phyloP scores from a whole-genome alignment of 176 grass and related monocot species.

The Lolium rigidum region DNA sequence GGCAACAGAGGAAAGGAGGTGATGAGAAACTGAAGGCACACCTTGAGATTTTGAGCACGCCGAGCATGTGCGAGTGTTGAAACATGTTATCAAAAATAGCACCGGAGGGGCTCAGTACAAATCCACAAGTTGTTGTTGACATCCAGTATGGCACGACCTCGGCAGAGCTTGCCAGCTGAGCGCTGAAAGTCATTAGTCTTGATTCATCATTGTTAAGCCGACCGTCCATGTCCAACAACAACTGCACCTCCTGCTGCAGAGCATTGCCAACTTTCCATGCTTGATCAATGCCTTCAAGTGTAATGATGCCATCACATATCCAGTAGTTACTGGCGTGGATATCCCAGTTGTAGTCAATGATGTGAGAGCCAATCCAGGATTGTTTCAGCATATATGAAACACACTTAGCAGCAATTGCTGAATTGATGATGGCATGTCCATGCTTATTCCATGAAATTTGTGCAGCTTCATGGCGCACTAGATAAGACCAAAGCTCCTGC shows the following conservation, averaged over 20 bases:
- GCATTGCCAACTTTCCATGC: neutral
- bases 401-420: neutral
- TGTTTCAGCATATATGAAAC: neutral
- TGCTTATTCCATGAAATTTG: neutral
- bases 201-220: neutral
- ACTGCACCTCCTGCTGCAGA: neutral
- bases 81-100: neutral
- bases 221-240: too few species aligned
- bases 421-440: neutral
- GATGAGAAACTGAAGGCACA: neutral
- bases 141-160: neutral
- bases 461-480: neutral
- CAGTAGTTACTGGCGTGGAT: neutral
- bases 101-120: neutral
- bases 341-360: neutral
- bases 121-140: neutral
- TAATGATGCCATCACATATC: neutral
- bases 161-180: neutral
- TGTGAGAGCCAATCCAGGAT: neutral
- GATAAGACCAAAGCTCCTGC: accelerated
- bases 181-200: neutral
- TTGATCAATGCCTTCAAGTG: neutral
- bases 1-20: slow-evolving; percentile 6
- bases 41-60: neutral
- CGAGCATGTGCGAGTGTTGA: neutral